Base-by-base conservation (phyloP, 177 flowering plant species). In the Vitis hybrid region DNA sequence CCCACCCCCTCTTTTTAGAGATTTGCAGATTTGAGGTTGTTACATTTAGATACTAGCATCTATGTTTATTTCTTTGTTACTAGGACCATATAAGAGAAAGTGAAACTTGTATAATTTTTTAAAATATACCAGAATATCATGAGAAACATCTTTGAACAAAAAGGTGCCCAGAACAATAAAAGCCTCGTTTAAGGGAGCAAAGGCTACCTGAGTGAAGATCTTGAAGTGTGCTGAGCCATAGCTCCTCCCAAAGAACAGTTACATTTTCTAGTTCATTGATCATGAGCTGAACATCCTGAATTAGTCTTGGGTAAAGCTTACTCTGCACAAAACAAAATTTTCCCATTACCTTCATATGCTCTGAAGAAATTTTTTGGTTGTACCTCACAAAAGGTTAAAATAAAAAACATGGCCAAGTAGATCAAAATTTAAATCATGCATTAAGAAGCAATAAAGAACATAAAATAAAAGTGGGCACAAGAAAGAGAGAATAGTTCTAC, bases 241-340 rank as follows among this genome's bases (percentile, higher is more conserved):
- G 80, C 74, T 94, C 99, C 79, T 92, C 99, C 99, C 99, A 94
- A 54, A 94, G 96, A 82, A 94, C 97, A 73, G 99, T 94, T 34
- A 91, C 90, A 74, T 86, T 87, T 72, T 83, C 94, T 50, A 94
- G 85, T 79, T 92, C 98, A 77, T 82, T 87, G 75, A 92, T 92
- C 90, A 94, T 75, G 58, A 94, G 92, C 79, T 92, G 91, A 71
- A 89, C 97, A 86, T 91, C 99, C 72, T 88, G 90, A 78, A 91
- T 79, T 76, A 94, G 79, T 75, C 85, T 90, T 40, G 98, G 98
- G 74, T 92, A 89, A 73, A 83, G 94, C 66, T 81, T 85, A 65
- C 70, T 83, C 99, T 94, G 97, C 91, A 89, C 55, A 65, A 61
- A 13, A 75, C 60, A 78, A 32, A 67, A 10, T 3, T 50, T 60